Evolutionary conservation across 2,329 filamentous ascomycete species (phyloP).

Genomic region (Talaromyces sp.): DNA sequence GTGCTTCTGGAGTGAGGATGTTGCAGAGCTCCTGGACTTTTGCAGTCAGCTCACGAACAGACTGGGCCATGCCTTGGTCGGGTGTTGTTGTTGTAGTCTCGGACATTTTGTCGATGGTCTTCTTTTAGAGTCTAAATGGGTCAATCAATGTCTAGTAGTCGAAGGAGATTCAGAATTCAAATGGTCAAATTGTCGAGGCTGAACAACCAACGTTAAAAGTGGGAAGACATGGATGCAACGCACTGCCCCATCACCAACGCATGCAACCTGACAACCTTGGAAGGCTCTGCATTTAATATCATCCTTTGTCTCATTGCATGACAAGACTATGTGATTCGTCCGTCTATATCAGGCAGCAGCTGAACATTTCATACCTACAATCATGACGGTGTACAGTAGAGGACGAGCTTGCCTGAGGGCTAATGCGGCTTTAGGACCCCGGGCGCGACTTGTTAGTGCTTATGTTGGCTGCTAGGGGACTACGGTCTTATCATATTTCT

Average conservation of each 20-base stretch:
- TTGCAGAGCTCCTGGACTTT: conserved; percentile 5
- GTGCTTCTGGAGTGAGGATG: not conserved
- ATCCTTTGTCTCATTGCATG: not conserved
- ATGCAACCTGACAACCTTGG: not conserved
- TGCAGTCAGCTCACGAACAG: conserved; percentile 8
- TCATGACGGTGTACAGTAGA: not conserved
- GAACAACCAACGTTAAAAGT: too few species aligned
- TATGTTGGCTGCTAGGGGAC: not conserved
- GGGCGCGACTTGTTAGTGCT: not conserved
- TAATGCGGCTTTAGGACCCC: not conserved
- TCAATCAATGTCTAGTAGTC: not conserved
- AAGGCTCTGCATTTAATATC: not conserved
- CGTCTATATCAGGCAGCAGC: not conserved
- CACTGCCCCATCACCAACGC: not conserved
- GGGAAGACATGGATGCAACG: not conserved
- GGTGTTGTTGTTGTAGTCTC: not conserved
- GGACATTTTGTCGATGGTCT: not conserved
- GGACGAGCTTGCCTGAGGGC: not conserved
- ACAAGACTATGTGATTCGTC: not conserved
- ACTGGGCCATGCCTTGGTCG: conserved; percentile 11
- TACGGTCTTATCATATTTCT: too few species aligned
- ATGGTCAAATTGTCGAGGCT: too few species aligned
- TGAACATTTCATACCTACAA: not conserved
- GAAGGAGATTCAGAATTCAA: too few species aligned
- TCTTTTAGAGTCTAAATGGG: not conserved